Conservation (phyloP, 768 basidiomycete genomes). For the Lactifluus subvellereus region DNA sequence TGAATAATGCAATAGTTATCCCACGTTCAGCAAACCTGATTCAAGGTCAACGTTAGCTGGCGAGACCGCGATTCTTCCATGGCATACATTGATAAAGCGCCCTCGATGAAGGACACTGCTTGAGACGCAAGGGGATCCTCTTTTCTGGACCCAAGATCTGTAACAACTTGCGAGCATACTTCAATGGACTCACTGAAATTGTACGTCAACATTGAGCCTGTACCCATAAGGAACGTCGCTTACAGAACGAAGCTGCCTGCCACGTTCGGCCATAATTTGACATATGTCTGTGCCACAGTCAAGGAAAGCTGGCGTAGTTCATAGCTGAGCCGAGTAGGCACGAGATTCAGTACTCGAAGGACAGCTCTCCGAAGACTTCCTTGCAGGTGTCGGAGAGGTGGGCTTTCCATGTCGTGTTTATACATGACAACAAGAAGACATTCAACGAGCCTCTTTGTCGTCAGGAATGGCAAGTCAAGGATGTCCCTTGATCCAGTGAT, state of each 20-base stretch:
- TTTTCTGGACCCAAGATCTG: conserved; percentile 41
- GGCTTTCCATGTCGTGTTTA: conserved; percentile 67
- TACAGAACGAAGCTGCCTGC: conserved; percentile 52
- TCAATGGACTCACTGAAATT: conserved; percentile 48
- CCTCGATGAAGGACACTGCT: conserved; percentile 47
- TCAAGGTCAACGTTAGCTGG: conserved; percentile 8
- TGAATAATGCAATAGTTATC: conserved; percentile 51
- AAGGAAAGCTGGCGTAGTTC: conserved; percentile 64
- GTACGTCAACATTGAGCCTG: background rate
- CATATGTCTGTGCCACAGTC: conserved; percentile 54
- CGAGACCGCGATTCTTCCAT: background rate
- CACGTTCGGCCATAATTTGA: conserved; percentile 52
- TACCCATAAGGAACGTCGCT: conserved; percentile 22
- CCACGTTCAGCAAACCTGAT: conserved; percentile 54
- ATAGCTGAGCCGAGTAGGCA: conserved; percentile 52
- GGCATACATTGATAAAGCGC: conserved; percentile 44
- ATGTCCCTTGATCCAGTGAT: conserved; percentile 45
- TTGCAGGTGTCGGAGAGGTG: conserved; percentile 49
- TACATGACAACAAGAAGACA: conserved; percentile 57
- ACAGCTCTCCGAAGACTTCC: conserved; percentile 48
- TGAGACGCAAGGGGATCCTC: conserved; percentile 58
- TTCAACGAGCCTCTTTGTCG: conserved; percentile 58
- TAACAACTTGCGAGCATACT: conserved; percentile 42
- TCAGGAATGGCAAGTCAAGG: conserved; percentile 45
- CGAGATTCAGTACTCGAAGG: conserved; percentile 43